Base-by-base conservation (phyloP, 1,284 basidiomycete genomes). In the Rhizoctonia solani region DNA sequence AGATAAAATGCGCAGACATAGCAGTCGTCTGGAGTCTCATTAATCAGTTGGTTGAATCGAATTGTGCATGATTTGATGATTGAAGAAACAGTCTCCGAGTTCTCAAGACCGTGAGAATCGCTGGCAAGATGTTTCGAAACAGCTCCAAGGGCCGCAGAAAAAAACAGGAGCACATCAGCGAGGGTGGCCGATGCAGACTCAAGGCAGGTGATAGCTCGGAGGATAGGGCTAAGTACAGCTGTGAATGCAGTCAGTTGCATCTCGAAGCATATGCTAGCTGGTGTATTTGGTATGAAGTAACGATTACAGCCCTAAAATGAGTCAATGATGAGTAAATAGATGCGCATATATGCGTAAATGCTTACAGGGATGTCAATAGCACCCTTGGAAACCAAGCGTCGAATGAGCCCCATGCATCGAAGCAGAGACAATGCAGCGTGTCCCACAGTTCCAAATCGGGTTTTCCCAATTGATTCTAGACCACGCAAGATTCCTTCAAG, bases 191-290 rank as follows among this genome's bases (percentile, higher is more conserved):
- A 11, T 32, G 52, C 30, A 9, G 52, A 54, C 52, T 54, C 52
- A 3, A 54, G 30, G 30, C 52, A 54, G 14, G 52, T 54, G 25
- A 54, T n/a, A 5, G 25, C 52, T n/a, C 52, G 52, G 13, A 54
- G 14, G 27, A 32, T 54, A 3, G 52, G 52, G 52, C 37, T 29
- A 30, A 54, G 30, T n/a, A 54, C 27, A 11, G 52, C 9, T 13
- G 30, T 23, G 13, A 54, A 34, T 9, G 37, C 30, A 9, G 52
- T 54, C 30, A 54, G 52, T 32, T 54, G 25, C 30, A 37, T 54
- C n/a, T 54, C 52, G 37, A 54, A 54, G 14, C 4, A 14, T 11
- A 54, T 30, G 9, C 27, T 32, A n/a, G 52, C 52, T 16, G 52
- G 52, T 3, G 52, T 32, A 19, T 37, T 21, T 2, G 14, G 14